Conservation (phyloP, 2,329 filamentous ascomycete species). For the Mycosphaerella sp. region DNA sequence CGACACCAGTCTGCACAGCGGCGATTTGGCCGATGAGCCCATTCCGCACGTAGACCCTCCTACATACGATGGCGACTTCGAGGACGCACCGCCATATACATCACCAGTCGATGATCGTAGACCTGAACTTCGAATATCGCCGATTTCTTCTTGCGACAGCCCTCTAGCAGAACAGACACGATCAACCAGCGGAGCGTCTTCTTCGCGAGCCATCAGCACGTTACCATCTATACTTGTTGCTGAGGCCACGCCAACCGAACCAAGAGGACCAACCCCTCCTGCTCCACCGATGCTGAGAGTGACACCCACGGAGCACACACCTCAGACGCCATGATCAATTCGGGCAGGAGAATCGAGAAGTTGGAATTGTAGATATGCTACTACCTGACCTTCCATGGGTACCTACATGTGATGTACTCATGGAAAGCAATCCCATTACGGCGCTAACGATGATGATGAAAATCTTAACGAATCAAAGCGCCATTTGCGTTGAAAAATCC, state of each 20-base stretch:
- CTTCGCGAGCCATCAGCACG: constrained; percentile 36
- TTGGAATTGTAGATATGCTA: too few relatives aligned
- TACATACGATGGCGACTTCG: constrained; percentile 34
- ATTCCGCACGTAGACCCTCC: constrained; percentile 33
- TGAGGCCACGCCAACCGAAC: constrained; percentile 32
- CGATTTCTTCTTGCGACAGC: constrained; percentile 2
- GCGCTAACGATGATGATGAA: too few relatives aligned
- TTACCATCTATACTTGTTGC: constrained; percentile 43
- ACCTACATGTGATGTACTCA: too few relatives aligned
- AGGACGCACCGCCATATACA: constrained; percentile 46
- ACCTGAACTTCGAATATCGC: constrained; percentile 12
- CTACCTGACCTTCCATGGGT: too few relatives aligned
- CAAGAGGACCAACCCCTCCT: constrained; percentile 12
- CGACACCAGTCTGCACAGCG: constrained; percentile 22
- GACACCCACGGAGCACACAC: constrained; percentile 11
- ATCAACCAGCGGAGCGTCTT: constrained; percentile 21
- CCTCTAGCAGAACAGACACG: constrained; percentile 1
- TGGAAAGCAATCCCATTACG: too few relatives aligned
- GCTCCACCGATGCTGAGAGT: constrained; percentile 14
- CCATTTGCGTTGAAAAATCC: too few relatives aligned
- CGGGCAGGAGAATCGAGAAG: too few relatives aligned
- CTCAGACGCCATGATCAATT: neutral
- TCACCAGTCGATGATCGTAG: constrained; percentile 33
- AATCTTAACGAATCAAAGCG: too few relatives aligned
- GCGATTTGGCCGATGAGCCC: constrained; percentile 28